Base-by-base conservation (phyloP, 2,329 filamentous ascomycete species). In the Penicillium corylophilum region DNA sequence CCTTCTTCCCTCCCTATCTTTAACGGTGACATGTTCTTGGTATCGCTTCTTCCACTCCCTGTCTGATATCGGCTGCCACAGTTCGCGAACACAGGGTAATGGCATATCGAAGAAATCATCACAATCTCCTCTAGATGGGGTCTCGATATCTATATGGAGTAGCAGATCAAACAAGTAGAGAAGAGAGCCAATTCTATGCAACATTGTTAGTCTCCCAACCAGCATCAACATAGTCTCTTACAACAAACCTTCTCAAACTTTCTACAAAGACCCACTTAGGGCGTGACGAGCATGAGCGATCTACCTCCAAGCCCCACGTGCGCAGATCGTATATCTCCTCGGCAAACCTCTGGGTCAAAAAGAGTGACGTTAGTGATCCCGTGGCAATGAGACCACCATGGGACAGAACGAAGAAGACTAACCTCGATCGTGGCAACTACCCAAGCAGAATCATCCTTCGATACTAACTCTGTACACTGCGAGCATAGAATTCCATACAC, bases 81-180 rank as follows among this genome's bases (percentile, higher is more conserved):
- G 22, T 12, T 51, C 29, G 23, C 48, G 44, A 16, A 36, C 22
- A 35, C 43, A 51, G 38, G 44, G 48, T 8, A 51, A 38, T 3
- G 44, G 29, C 39, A 51, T 28, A 9, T 28, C 24, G 8, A 28
- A 10, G 24, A 28, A 28, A 28, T 28, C 24, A 28, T 28, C 24
- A 28, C 24, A 28, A 28, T 46, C 44, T 8, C 48, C 48, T 2
- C 26, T 46, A 10, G 48, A 51, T 22, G 48, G 44, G 13, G 43
- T 46, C 22, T 46, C 16, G 10, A 44, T 51, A 24, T 51, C 43
- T 24, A 51, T 9, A 2, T 43, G 44, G 16, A 51, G 43, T 16
- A 46, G 28, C 10, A 46, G 22, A 38, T 51, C 43, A n/a, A 46
- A 35, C 6, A 51, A 22, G 23, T 51, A 51, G 13, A 51, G 48